phyloP scores from a whole-genome alignment of 495 filamentous ascomycete genomes.

The Annulohypoxylon stygium region DNA sequence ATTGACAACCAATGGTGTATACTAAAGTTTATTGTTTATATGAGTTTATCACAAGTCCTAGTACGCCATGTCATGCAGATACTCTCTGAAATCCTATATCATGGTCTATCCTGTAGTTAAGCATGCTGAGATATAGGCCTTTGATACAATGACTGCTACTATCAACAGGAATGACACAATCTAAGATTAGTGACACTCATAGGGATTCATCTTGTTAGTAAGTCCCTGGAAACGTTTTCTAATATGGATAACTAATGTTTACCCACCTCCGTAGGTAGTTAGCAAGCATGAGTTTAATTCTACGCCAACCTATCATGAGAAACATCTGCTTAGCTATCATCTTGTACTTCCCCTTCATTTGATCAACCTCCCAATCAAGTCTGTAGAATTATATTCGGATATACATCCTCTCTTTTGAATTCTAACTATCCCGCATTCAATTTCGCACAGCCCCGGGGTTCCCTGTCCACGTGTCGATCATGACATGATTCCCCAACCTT shows the following conservation, averaged over 20 bases:
- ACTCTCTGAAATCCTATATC: too few relatives aligned
- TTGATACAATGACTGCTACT: not conserved
- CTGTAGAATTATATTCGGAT: conserved; percentile 18
- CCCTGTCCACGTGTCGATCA: conserved; percentile 41
- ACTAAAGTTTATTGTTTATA: too few relatives aligned
- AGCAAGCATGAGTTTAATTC: not conserved
- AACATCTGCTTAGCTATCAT: conserved; percentile 16
- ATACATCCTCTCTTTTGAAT: conserved; percentile 20
- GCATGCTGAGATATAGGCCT: not conserved
- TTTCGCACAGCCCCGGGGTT: conserved; percentile 35
- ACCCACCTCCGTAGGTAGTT: conserved; percentile 1
- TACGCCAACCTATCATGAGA: conserved; percentile 9
- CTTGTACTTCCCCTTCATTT: conserved; percentile 10
- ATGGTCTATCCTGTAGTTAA: not conserved
- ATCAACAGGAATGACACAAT: not conserved
- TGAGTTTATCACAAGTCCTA: too few relatives aligned
- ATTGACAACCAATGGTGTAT: too few relatives aligned
- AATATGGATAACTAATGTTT: conserved; percentile 5
- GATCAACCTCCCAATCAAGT: conserved; percentile 19
- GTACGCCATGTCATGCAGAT: too few relatives aligned
- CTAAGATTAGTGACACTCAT: not conserved
- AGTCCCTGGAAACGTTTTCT: not conserved
- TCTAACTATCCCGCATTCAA: conserved; percentile 39
- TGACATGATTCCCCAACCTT: conserved; percentile 40
- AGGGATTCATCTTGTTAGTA: not conserved